These are phyloP conservation scores for Lasiodiplodia hormozganensis DNA, from an alignment of 2,329 filamentous ascomycete genomes.

Conservation along the genomic window DNA sequence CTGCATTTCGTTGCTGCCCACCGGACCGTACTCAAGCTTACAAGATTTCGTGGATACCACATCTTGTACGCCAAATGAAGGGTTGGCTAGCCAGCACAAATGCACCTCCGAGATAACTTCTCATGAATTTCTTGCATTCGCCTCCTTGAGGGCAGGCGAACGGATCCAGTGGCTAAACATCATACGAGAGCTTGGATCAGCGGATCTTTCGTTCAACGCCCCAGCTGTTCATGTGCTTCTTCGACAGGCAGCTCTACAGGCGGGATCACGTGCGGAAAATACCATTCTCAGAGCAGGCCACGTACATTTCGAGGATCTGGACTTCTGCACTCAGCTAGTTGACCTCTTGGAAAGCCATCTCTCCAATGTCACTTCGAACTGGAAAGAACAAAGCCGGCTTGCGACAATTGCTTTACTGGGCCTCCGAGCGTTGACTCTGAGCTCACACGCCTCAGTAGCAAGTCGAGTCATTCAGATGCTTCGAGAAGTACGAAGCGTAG, in stretches of 20 bases:
- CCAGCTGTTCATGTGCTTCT: neutral
- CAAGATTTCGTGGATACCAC: slow-evolving; percentile 9
- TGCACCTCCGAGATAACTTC: neutral
- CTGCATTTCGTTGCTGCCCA: neutral
- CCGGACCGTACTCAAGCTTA: slow-evolving; percentile 12
- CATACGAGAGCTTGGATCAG: slow-evolving; percentile 21
- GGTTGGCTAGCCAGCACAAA: neutral
- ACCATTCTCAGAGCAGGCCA: slow-evolving; percentile 18
- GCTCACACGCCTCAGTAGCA: neutral
- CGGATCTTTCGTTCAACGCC: slow-evolving; percentile 15
- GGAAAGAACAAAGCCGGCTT: slow-evolving; percentile 20
- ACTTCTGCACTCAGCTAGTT: slow-evolving; percentile 6
- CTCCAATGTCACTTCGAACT: slow-evolving; percentile 11
- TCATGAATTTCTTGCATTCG: slow-evolving; percentile 29
- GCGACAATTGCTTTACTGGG: slow-evolving; percentile 4
- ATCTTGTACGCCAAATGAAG: slow-evolving; percentile 11
- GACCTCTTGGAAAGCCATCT: neutral
- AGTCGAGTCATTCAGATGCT: neutral
- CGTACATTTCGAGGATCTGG: neutral
- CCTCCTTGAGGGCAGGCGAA: slow-evolving; percentile 24
- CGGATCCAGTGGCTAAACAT: slow-evolving; percentile 30
- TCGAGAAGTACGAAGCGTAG: neutral
- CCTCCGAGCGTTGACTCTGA: slow-evolving; percentile 14
- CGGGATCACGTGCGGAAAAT: neutral
- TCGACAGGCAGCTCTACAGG: slow-evolving; percentile 21